A percentile compares a stretch with the other conserved stretches of the same genome.
Conservation (phyloP, 257 asterid species). For the Parsonsia alboflavescens region DNA sequence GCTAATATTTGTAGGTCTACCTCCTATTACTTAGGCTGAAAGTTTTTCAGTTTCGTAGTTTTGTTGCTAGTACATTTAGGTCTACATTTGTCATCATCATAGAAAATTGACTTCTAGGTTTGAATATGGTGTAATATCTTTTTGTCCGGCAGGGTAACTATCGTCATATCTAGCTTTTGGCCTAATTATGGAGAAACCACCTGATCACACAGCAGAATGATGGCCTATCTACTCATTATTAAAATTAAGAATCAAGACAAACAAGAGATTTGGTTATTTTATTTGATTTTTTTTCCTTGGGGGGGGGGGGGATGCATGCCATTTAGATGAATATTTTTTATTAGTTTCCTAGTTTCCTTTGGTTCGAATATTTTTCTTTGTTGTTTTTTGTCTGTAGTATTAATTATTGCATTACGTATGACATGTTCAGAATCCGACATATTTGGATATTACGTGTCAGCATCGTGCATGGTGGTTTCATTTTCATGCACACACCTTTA, state of each 20-base stretch:
- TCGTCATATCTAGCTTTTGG: neutral
- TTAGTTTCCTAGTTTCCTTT: neutral
- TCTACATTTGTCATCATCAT: neutral
- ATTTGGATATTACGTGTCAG: neutral
- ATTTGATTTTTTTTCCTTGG: no score
- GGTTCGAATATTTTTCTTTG: neutral
- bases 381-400: neutral
- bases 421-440: neutral
- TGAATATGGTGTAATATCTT: neutral
- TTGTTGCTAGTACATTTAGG: neutral
- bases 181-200: neutral
- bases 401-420: neutral
- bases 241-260: neutral
- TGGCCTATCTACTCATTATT: neutral
- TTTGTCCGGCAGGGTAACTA: neutral
- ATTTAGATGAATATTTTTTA: neutral
- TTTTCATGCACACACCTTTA: neutral
- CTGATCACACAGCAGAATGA: neutral
- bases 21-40: no score
- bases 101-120: neutral
- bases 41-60: no score
- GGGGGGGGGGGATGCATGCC: no score
- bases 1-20: no score
- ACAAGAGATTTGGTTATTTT: neutral
- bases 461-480: neutral